Percentiles rank a stretch among this genome's conserved stretches.
Evolutionary conservation across 306 rosid species (phyloP).

Genomic region (Ceratonia siliqua): DNA sequence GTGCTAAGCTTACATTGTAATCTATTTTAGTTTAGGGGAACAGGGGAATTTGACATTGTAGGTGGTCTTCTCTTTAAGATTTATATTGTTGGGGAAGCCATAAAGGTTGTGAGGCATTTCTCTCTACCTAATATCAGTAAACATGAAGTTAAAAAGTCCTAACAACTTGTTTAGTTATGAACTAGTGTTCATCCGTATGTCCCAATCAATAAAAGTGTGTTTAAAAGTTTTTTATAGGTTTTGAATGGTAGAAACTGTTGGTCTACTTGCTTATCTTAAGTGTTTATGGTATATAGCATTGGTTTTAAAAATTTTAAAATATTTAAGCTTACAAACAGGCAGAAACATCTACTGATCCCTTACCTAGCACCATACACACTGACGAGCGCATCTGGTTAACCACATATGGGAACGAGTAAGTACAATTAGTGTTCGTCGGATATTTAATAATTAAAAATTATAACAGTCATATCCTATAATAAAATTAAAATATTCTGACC

Average conservation of each 20-base stretch:
- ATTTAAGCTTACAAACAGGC: too few species aligned
- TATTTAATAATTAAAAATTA: too few species aligned
- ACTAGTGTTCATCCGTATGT: not conserved
- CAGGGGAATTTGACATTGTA: not conserved
- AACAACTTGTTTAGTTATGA: not conserved
- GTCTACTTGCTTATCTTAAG: too few species aligned
- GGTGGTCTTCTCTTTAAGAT: slow-evolving; percentile 44
- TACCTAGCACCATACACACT: too few species aligned
- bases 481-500: too few species aligned
- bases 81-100: slow-evolving; percentile 35
- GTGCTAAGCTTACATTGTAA: not conserved
- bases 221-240: not conserved
- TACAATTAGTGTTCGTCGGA: too few species aligned
- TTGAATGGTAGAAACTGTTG: not conserved
- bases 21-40: not conserved
- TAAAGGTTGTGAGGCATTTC: slow-evolving; percentile 36
- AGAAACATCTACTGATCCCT: too few species aligned
- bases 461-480: too few species aligned
- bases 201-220: not conserved
- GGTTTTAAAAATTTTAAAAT: too few species aligned
- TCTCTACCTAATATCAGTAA: slow-evolving; percentile 41
- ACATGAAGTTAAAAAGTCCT: not conserved
- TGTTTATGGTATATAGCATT: too few species aligned
- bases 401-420: too few species aligned
- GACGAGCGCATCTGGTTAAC: too few species aligned